Evolutionary conservation across 768 basidiomycete species (phyloP).

Genomic region (Amylocystis lapponica): DNA sequence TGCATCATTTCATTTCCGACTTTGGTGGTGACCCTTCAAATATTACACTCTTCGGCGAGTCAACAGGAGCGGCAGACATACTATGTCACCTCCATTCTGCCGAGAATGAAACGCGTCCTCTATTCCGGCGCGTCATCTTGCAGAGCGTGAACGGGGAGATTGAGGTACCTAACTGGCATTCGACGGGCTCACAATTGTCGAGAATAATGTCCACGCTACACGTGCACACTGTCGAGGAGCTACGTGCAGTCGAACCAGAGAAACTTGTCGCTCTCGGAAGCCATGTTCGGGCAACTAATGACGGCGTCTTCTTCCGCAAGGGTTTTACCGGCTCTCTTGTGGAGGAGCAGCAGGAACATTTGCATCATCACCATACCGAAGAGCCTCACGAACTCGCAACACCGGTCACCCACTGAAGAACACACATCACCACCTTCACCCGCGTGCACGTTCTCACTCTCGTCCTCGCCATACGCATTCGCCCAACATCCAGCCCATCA

Average conservation of each 20-base stretch:
- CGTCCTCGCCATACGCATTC: constrained; percentile 12
- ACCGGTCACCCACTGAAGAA: background rate
- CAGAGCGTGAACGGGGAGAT: constrained; percentile 65
- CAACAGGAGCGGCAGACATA: constrained; percentile 30
- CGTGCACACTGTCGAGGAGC: constrained; percentile 51
- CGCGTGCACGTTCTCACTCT: constrained; percentile 22
- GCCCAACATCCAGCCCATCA: constrained; percentile 51
- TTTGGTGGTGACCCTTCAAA: constrained; percentile 46
- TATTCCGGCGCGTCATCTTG: constrained; percentile 72
- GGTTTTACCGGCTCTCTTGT: constrained; percentile 30
- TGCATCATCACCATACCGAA: constrained; percentile 10
- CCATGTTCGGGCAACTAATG: constrained; percentile 56
- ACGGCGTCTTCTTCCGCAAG: constrained; percentile 60
- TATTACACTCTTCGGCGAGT: constrained; percentile 28
- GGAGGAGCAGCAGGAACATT: constrained; percentile 24
- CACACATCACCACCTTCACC: constrained; percentile 10
- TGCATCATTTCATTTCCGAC: constrained; percentile 42
- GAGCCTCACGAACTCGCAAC: constrained; percentile 3
- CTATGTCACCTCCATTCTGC: constrained; percentile 48
- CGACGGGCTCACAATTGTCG: constrained; percentile 63
- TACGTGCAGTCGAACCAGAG: constrained; percentile 53
- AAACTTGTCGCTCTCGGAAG: constrained; percentile 42
- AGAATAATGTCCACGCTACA: constrained; percentile 54
- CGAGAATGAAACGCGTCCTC: constrained; percentile 49
- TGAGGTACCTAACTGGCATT: constrained; percentile 51